Percentiles rank a stretch among this genome's conserved stretches.
phyloP scores from a whole-genome alignment of 176 grass and related monocot genomes.

The Hordeum vulgare region MorexV3_pseudomolecules_assembly NC_058523.1:533394975-533395474 shows the following conservation, averaged over 20 bases:
- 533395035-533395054: constrained; percentile 67
- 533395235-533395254: background rate
- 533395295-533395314: background rate
- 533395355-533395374: background rate
- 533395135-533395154: constrained; percentile 36
- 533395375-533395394: background rate
- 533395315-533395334: background rate
- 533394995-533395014: constrained; percentile 13
- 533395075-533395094: constrained; percentile 66
- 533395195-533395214: constrained; percentile 5
- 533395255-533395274: background rate
- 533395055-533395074: constrained; percentile 95
- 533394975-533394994: background rate
- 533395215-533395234: background rate
- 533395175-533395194: background rate
- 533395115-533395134: constrained; percentile 76
- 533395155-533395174: background rate
- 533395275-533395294: background rate
- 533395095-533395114: constrained; percentile 51
- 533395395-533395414: background rate
- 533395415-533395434: background rate
- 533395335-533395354: background rate
- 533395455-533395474: constrained; percentile 72
- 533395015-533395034: constrained; percentile 17
- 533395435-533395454: background rate